Conservation (phyloP, 495 filamentous ascomycete species). For the Aspergillus steynii region DNA sequence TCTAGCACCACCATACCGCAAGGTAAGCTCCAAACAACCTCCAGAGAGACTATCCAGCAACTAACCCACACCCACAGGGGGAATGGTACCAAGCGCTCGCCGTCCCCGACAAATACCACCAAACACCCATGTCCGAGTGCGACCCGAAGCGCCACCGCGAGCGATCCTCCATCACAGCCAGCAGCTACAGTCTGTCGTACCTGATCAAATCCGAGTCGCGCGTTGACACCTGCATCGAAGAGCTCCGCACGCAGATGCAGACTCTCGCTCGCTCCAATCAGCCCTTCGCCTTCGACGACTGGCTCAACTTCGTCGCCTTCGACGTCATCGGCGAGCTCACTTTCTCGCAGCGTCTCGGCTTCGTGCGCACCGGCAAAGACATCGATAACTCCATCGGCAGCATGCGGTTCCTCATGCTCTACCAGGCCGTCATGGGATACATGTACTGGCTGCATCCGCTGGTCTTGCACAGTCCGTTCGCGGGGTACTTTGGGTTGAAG, state of each 20-base stretch:
- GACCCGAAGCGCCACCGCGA: conserved; percentile 34
- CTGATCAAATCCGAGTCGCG: conserved; percentile 40
- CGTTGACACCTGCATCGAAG: conserved; percentile 36
- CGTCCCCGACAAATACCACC: conserved; percentile 40
- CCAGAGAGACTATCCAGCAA: background rate
- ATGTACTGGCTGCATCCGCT: conserved; percentile 39
- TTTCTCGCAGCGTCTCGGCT: conserved; percentile 45
- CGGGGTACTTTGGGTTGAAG: conserved; percentile 37
- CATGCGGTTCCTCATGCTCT: conserved; percentile 36
- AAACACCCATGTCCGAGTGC: conserved; percentile 46
- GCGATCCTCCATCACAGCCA: conserved; percentile 34
- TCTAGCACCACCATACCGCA: conserved; percentile 27
- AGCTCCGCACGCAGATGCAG: conserved; percentile 32
- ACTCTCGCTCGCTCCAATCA: conserved; percentile 21
- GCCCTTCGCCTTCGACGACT: conserved; percentile 39
- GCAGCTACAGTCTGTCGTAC: conserved; percentile 41
- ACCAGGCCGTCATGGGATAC: conserved; percentile 39
- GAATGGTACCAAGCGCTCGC: conserved; percentile 34
- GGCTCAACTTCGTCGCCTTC: conserved; percentile 52
- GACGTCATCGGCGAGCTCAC: conserved; percentile 44
- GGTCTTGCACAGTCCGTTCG: conserved; percentile 43
- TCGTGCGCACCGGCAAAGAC: conserved; percentile 40
- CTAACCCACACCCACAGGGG: background rate
- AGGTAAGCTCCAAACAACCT: conserved; percentile 16
- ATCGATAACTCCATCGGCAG: conserved; percentile 44